These are phyloP conservation scores for Emergomyces pasteurianus DNA, from an alignment of 2,329 filamentous ascomycete species.

Conservation along the genomic window DNA sequence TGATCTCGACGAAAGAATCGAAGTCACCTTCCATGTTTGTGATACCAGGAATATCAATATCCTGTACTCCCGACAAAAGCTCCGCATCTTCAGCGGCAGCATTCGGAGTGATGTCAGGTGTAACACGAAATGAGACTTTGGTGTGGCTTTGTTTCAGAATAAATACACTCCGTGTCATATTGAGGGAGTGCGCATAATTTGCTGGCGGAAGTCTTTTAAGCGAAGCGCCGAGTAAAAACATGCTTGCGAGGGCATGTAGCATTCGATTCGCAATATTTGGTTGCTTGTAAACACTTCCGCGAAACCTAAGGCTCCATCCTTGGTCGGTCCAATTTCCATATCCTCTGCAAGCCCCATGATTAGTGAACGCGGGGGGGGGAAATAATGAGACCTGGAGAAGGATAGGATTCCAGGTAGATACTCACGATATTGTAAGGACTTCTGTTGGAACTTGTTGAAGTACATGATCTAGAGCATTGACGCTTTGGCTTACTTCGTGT, in stretches of 20 bases:
- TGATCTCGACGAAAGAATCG: conserved; percentile 55
- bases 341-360: not conserved
- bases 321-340: conserved; percentile 70
- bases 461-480: not conserved
- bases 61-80: conserved; percentile 46
- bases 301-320: conserved; percentile 65
- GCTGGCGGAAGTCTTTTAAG: conserved; percentile 47
- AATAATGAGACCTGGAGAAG: no score
- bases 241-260: conserved; percentile 56
- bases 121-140: conserved; percentile 5
- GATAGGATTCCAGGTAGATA: not conserved
- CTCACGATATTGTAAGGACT: conserved; percentile 8
- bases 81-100: conserved; percentile 45
- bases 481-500: not conserved
- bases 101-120: conserved; percentile 43
- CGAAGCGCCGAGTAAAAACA: conserved; percentile 55
- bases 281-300: conserved; percentile 71
- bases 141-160: conserved; percentile 52
- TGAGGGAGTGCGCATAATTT: conserved; percentile 57
- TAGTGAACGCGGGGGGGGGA: no score
- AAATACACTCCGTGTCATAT: conserved; percentile 60
- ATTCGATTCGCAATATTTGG: conserved; percentile 54
- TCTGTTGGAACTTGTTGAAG: not conserved
- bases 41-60: conserved; percentile 52
- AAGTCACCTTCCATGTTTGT: conserved; percentile 62